Base-by-base conservation (phyloP, 345 rosid genomes). In the Aquilaria yunnanensis region DNA sequence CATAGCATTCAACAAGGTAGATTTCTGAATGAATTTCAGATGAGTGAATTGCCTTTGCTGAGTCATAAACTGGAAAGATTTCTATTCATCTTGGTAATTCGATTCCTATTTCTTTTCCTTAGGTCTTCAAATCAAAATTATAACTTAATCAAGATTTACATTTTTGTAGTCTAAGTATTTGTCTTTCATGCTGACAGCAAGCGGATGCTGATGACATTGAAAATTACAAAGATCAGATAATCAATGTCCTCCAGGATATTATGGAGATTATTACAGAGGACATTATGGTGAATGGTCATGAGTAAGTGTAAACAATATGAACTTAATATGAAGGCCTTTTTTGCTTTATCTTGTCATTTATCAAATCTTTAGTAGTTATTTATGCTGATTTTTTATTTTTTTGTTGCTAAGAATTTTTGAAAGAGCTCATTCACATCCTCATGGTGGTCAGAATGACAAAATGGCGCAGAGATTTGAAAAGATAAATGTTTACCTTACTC, bases 161-260 rank as follows among this genome's bases (percentile, higher is more conserved):
- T 32, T 33, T 12, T 32, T 57, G 12, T 2, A 48, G 49, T 56
- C 52, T 63, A 14, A 60, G 32, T 37, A 48, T 66, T 47, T 37
- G 48, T 49, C 11, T 63, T 64, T 64, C 23, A 29, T 75, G 57
- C 61, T 71, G 72, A 62, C 90, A 94, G 99, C 76, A 69, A 32
- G 61, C 7, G 63, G 89, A 76, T 49, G 0, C 46, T 37, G 85
- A 78, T 1, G 81, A 75, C 12, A 33, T 0, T 11, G 89, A 77
- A 13, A 23, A 32, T 13, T 75, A 81, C 81, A 81, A 56, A 76
- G 73, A 95, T 77, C 89, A 83, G 70, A 94, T 91, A 74, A 78
- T 91, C 74, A 85, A 89, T 77, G 72, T 84, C 68, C 96, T 94
- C 53, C 99, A 89, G 70, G 96, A 92, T 73, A 91, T 91, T 61